Conservation (phyloP, 805 yeast genomes). For the Starmerella riodocensis region DNA sequence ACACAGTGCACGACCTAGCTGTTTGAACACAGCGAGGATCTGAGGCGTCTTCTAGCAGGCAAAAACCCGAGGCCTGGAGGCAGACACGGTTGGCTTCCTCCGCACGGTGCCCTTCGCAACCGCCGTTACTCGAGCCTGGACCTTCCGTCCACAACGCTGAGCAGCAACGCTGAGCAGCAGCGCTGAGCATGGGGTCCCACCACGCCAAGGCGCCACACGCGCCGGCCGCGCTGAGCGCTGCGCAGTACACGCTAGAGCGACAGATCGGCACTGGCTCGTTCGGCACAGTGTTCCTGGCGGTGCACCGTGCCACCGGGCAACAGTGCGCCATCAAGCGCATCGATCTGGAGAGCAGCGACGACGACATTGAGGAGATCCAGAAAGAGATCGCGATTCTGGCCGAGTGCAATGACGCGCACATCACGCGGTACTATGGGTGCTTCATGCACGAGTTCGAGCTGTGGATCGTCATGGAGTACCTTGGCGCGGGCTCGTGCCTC, state of each 20-base stretch:
- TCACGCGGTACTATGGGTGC: conserved; percentile 59
- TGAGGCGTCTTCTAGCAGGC: no score
- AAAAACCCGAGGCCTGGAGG: no score
- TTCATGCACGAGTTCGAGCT: conserved; percentile 55
- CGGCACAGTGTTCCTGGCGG: conserved; percentile 60
- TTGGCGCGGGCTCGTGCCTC: conserved; percentile 65
- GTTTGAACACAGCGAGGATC: no score
- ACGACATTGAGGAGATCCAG: conserved; percentile 60
- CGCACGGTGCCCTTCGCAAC: no score
- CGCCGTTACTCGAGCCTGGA: no score
- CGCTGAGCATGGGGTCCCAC: no score
- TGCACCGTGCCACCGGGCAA: conserved; percentile 32
- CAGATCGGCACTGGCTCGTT: conserved; percentile 69
- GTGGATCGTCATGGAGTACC: conserved; percentile 71
- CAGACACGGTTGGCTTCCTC: no score
- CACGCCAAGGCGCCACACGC: no score
- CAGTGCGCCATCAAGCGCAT: conserved; percentile 33
- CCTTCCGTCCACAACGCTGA: no score
- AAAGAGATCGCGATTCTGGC: conserved; percentile 57
- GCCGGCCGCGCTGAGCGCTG: neutral
- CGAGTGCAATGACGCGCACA: conserved; percentile 48
- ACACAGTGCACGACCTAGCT: no score
- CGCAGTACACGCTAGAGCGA: conserved; percentile 36
- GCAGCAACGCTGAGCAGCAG: no score
- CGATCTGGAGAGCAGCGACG: conserved; percentile 52